Conservation (phyloP, 805 yeast species). For the Blastobotrys attinorum region DNA sequence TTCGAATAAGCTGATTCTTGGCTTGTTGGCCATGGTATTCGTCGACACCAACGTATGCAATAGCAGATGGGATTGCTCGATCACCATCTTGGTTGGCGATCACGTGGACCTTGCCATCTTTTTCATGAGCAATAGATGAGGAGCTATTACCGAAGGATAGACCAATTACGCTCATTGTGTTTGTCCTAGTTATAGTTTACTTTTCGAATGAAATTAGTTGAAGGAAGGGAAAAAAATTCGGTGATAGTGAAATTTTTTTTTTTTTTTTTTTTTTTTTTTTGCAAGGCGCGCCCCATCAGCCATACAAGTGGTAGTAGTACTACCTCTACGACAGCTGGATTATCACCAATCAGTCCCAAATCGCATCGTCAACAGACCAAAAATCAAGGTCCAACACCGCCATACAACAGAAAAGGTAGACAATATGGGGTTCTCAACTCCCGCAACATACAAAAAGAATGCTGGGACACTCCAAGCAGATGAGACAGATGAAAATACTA, state of each 20-base stretch:
- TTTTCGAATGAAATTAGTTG: too few species aligned
- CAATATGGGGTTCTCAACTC: conserved; percentile 4
- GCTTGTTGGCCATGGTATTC: conserved; percentile 99
- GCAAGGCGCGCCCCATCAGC: too few species aligned
- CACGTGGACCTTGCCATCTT: conserved; percentile 89
- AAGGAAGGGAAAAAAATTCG: too few species aligned
- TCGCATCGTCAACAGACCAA: too few species aligned
- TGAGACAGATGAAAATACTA: conserved; percentile 2
- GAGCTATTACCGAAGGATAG: conserved; percentile 94
- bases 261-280: too few species aligned
- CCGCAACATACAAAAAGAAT: conserved; percentile 12
- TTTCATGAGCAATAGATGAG: conserved; percentile 84
- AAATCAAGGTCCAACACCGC: too few species aligned
- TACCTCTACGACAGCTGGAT: too few species aligned
- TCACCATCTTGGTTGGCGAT: conserved; percentile 99
- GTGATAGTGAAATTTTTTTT: too few species aligned
- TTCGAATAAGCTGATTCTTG: conserved; percentile 82
- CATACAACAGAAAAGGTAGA: too few species aligned
- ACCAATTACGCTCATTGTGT: conserved; percentile 59
- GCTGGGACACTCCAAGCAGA: conserved; percentile 7
- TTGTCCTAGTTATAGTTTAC: conserved; percentile 31
- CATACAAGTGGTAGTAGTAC: too few species aligned
- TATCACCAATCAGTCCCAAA: too few species aligned
- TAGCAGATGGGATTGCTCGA: conserved; percentile 87
- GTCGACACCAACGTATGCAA: conserved; percentile 87